Base-by-base conservation (phyloP, 2,329 filamentous ascomycete genomes). In the Lasiodiplodia theobromae region DNA sequence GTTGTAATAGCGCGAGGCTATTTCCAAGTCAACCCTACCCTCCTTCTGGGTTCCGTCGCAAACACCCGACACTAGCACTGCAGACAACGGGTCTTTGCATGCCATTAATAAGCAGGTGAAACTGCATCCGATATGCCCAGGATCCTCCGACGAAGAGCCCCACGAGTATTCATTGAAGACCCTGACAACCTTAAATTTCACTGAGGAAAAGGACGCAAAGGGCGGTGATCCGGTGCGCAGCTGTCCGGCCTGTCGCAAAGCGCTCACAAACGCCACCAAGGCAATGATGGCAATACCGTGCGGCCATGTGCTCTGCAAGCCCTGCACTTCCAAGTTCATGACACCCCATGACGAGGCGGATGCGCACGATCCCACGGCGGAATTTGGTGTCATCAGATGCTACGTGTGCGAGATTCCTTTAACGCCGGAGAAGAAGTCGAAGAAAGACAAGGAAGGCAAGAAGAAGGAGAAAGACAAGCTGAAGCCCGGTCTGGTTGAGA, bases 11-110 rank as follows among this genome's bases (percentile, higher is more conserved):
- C 63, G 63, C 28, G 51, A 66, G 6, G 60, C 52, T 21, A 66
- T 57, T 25, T 54, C 49, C 7, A 66, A 56, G 63, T 54, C 51
- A 1, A 86, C 86, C 18, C 82, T 97, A 0, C 92, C 93, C 0
- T 96, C 93, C 0, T 98, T 98, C 81, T 98, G 95, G 96, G 91
- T 95, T 1, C 95, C 94, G 0, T 92, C 91, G 0, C 87, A 95
- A 68, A 96, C 92, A 0, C 93, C 93, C 0, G 84, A 85, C 0
- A 69, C 75, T 21, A 76, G 79, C 67, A 85, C 85, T 0, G 69
- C 75, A 18, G 76, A 80, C 67, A 86, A 85, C 47, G 87, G 87
- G 57, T 82, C 74, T 56, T 69, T 71, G 2, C 72, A 75, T 71
- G 68, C 77, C 75, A 38, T 84, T 60, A 82, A 85, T 65, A 90